These are phyloP conservation scores for Neospermospora avenae DNA, from an alignment of 2,329 filamentous ascomycete species.

Conservation along the genomic window DNA sequence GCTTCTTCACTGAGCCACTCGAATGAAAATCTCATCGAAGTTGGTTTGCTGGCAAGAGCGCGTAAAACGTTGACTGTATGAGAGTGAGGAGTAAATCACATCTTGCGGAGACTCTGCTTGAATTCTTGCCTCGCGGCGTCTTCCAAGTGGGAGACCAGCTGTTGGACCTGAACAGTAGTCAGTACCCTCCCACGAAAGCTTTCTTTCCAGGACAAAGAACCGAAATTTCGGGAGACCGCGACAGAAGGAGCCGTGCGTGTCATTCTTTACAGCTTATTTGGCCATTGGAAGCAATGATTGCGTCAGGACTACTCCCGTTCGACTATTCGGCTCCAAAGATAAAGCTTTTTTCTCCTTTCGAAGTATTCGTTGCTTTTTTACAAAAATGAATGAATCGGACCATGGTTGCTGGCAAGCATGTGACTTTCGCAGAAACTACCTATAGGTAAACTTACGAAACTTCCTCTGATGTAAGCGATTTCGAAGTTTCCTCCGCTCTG, in stretches of 20 bases:
- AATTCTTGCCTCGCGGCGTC: not conserved
- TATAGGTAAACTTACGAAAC: constrained; percentile 11
- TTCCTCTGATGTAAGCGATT: constrained; percentile 29
- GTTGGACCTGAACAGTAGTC: not conserved
- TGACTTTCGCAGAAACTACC: not conserved
- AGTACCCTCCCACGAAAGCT: not conserved
- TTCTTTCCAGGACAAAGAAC: not conserved
- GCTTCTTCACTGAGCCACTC: constrained; percentile 8
- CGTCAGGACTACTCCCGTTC: not conserved
- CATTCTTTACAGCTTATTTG: not conserved
- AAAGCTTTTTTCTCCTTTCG: not conserved
- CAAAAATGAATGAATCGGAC: not conserved
- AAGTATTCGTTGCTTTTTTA: not conserved
- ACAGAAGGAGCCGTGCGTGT: not conserved
- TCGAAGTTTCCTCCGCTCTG: constrained; percentile 26
- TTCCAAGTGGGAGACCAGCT: constrained; percentile 8
- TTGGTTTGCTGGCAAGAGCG: constrained; percentile 20
- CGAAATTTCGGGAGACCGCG: not conserved
- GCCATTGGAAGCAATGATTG: not conserved
- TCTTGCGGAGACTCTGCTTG: constrained; percentile 16
- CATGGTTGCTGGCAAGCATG: not conserved
- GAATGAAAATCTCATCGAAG: constrained; percentile 7
- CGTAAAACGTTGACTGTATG: constrained; percentile 27
- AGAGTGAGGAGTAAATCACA: constrained; percentile 20
- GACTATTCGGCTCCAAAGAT: not conserved